Evolutionary conservation across 805 yeast species (phyloP).

Genomic region (Candida boleticola): DNA sequence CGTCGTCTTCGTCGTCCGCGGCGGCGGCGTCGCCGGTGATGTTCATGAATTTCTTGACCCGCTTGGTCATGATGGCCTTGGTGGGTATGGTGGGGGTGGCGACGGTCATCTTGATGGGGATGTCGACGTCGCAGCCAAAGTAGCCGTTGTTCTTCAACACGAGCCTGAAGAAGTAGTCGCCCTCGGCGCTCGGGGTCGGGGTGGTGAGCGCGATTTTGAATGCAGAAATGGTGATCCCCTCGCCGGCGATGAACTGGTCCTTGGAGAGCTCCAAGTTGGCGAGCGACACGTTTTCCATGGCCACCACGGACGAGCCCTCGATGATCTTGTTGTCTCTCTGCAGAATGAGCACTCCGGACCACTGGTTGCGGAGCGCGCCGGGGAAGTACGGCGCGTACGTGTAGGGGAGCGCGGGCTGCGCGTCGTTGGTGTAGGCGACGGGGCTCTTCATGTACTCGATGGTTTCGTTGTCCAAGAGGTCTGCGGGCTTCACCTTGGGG

Average conservation of each 20-base stretch:
- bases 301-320: conserved; percentile 56
- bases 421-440: conserved; percentile 49
- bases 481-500: conserved; percentile 41
- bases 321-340: conserved; percentile 81
- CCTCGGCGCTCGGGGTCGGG: conserved; percentile 75
- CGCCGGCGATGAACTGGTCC: conserved; percentile 48
- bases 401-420: conserved; percentile 69
- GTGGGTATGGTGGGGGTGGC: conserved; percentile 35
- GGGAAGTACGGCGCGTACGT: conserved; percentile 81
- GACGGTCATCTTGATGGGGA: conserved; percentile 71
- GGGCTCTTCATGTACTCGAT: conserved; percentile 74
- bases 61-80: conserved; percentile 11
- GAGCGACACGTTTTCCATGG: conserved; percentile 50
- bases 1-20: conserved; percentile 30
- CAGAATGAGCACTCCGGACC: conserved; percentile 67
- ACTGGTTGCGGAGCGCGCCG: conserved; percentile 40
- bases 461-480: conserved; percentile 49
- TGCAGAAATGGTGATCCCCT: conserved; percentile 54
- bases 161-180: conserved; percentile 66
- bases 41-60: conserved; percentile 11
- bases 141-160: conserved; percentile 70
- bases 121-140: conserved; percentile 77
- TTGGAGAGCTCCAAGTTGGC: conserved; percentile 54
- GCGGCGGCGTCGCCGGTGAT: conserved; percentile 9
- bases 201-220: conserved; percentile 70